Conservation (phyloP, 2,329 filamentous ascomycete genomes). For the Fusarium nanum region DNA sequence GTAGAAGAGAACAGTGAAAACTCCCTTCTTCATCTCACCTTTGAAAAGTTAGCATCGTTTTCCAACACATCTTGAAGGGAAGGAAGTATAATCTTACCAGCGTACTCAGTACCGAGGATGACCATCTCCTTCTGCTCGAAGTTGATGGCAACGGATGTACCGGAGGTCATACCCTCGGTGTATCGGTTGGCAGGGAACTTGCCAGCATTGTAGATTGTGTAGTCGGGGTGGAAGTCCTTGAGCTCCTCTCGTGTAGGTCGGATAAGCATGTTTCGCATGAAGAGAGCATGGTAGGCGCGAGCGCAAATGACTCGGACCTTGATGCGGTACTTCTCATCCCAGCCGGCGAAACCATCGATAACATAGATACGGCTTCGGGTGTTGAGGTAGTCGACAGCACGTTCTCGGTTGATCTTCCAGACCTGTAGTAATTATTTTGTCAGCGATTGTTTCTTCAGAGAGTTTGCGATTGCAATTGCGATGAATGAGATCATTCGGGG, state of each 20-base stretch:
- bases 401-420: slow-evolving; percentile 99
- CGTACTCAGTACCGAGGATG: slow-evolving; percentile 98
- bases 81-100: slow-evolving; percentile 63
- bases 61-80: not conserved
- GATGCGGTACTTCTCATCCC: slow-evolving; percentile 98
- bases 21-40: slow-evolving; percentile 80
- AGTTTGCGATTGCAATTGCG: not conserved
- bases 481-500: slow-evolving; percentile 14
- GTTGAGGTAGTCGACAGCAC: slow-evolving; percentile 99
- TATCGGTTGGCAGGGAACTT: slow-evolving; percentile 98
- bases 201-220: slow-evolving; percentile 99
- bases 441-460: slow-evolving; percentile 26
- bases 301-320: slow-evolving; percentile 97
- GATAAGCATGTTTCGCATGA: slow-evolving; percentile 99
- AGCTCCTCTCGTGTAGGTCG: slow-evolving; percentile 91
- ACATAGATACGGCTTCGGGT: slow-evolving; percentile 99
- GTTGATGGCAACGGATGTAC: slow-evolving; percentile 98
- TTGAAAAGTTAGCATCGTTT: not conserved
- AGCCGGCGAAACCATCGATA: slow-evolving; percentile 95
- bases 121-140: slow-evolving; percentile 99
- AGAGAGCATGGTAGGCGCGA: slow-evolving; percentile 98
- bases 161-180: slow-evolving; percentile 98
- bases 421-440: slow-evolving; percentile 69
- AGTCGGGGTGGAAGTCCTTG: slow-evolving; percentile 97
- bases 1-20: slow-evolving; percentile 99